phyloP scores from a whole-genome alignment of 768 basidiomycete genomes.

The Mycena leptocephala region DNA sequence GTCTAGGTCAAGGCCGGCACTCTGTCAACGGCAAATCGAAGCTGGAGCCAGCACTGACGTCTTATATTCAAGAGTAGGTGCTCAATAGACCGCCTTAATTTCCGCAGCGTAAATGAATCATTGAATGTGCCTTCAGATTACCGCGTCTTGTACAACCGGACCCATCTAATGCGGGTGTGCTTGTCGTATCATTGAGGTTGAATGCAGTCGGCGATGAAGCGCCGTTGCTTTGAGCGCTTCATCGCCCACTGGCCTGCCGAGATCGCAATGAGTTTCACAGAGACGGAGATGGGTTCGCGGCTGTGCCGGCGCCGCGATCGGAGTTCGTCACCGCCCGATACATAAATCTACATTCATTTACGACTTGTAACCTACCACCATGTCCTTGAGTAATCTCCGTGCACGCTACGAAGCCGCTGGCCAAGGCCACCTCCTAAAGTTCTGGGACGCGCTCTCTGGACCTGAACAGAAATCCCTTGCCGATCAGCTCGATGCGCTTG shows the following conservation, averaged over 20 bases:
- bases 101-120: not conserved
- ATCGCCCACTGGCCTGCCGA: no score
- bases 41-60: slow-evolving; percentile 3
- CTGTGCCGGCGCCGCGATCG: slow-evolving; percentile 3
- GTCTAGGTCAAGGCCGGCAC: slow-evolving; percentile 24
- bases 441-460: slow-evolving; percentile 83
- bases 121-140: slow-evolving; percentile 13
- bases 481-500: slow-evolving; percentile 83
- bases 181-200: slow-evolving; percentile 23
- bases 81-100: not conserved
- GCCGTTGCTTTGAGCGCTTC: not conserved
- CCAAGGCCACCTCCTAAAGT: slow-evolving; percentile 92
- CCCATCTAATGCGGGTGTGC: slow-evolving; percentile 17
- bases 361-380: slow-evolving; percentile 49
- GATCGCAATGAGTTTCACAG: slow-evolving; percentile 16
- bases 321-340: not conserved
- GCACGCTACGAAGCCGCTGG: slow-evolving; percentile 83
- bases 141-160: not conserved
- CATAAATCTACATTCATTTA: slow-evolving; percentile 3
- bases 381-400: slow-evolving; percentile 74
- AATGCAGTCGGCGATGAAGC: not conserved
- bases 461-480: slow-evolving; percentile 76
- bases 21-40: not conserved
- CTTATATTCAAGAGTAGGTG: slow-evolving; percentile 11
- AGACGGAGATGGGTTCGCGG: not conserved